Base-by-base conservation (phyloP, 148 eudicot species). In the Selenicereus undatus region DNA sequence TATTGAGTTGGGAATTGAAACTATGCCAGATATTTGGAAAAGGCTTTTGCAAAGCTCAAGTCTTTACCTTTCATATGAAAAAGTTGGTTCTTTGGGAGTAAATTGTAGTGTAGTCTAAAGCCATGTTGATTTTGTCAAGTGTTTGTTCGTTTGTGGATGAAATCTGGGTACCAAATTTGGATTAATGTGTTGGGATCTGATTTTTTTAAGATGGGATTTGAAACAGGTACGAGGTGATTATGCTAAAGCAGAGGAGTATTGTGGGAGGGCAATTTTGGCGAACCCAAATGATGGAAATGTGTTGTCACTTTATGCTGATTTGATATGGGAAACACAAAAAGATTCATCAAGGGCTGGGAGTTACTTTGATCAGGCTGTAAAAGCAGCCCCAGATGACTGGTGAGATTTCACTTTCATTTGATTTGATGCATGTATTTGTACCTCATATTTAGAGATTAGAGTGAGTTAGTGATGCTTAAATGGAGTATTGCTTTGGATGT, bases 201-300 rank as follows among this genome's bases (percentile, higher is more conserved):
- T 73, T 1, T 74, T 36, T 36, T 81, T 21, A 62, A 73, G 30
- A 9, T 80, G 71, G 22, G 52, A 52, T 73, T 32, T 42, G 65
- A 60, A 80, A 66, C 82, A 90, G 93, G 93, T 88, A 64, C 29
- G 80, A 76, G 91, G 91, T 11, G 90, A 90, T 84, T 81, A 82
- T 65, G 81, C 56, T 42, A 90, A 88, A 80, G 93, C 93, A 3
- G 93, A 90, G 77, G 93, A 90, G 80, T 90, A 89, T 68, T 90
- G 90, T 50, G 91, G 89, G 26, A 88, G 91, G 76, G 93, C 93
- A 18, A 81, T 90, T 48, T 76, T 90, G 16, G 90, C 89, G n/a
- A 84, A 88, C 50, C 89, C 90, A 1, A 26, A 76, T 77, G 92
- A 89, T 76, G 89, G 85, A 20, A 85, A 65, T 69, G 88, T 85